Base-by-base conservation (phyloP, 2,329 filamentous ascomycete species). In the Ceratocystis papillata region DNA sequence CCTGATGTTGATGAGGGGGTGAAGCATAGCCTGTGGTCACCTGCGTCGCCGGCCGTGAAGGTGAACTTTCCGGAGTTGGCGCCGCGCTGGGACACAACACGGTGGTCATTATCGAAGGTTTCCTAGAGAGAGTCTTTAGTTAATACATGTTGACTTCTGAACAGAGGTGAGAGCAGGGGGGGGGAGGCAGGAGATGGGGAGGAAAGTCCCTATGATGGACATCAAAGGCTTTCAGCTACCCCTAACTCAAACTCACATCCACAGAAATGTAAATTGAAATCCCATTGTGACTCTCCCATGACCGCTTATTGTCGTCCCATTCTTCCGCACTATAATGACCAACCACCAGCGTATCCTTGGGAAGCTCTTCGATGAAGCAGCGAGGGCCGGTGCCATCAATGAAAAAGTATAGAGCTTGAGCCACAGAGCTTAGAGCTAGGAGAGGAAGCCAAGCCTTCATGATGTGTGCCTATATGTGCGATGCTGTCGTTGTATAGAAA, bases 321-420 rank as follows among this genome's bases (percentile, higher is more conserved):
- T 95, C 88, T 77, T 94, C 87, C 63, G 90, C 90, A 65, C 82
- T 85, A 81, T 92, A 99, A 78, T 94, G 87, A 71, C 94, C 94
- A 68, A 96, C 92, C 66, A 99, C 93, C 67, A 99, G 80, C 15
- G 94, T 97, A 76, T 96, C 93, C 81, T 97, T 96, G 70, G 94
- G 92, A 68, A 99, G 83, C 77, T 97, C 93, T 79, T 99, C 94
- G 79, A 89, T 96, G 85, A 99, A 99, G 79, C 94, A 99, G 79
- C 95, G 96, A 71, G 90, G 87, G 70, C 84, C 79, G 62, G 83
- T 83, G 73, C 88, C 89, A 75, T 97, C 91, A 76, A 97, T 87
- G 80, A 89, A 97, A 82, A 99, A 96, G 85, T 96, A 93, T 67
- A 99, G 83, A 66, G 92, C 91, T 74, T 91, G 88, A 69, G 88